A percentile compares a stretch with the other conserved stretches of the same genome.
phyloP scores from a whole-genome alignment of 805 yeast genomes.

The Saturnispora gosingensis region DNA sequence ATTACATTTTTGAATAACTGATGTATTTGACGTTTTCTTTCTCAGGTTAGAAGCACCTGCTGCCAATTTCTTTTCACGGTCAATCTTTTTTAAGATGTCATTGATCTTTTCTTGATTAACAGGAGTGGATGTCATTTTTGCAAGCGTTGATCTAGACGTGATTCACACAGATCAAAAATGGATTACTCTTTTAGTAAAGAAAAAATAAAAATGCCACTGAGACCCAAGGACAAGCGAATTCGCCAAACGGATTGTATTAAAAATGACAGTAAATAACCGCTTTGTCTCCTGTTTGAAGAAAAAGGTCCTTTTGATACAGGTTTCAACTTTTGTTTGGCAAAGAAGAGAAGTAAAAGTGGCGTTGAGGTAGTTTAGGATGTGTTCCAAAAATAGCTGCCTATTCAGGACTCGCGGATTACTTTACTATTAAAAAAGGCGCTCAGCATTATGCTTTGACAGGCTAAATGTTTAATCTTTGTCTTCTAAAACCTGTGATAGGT shows the following conservation, averaged over 20 bases:
- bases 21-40: constrained; percentile 66
- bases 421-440: neutral
- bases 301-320: neutral
- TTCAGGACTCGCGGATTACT: neutral
- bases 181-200: neutral
- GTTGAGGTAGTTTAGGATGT: neutral
- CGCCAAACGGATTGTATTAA: neutral
- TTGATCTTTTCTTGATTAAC: constrained; percentile 29
- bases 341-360: neutral
- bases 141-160: neutral
- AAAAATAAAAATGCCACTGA: neutral
- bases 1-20: constrained; percentile 85
- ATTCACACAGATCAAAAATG: neutral
- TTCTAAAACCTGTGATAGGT: neutral
- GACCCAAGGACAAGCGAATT: neutral
- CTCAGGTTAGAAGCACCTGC: constrained; percentile 79
- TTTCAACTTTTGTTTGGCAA: neutral
- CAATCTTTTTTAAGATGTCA: constrained; percentile 79
- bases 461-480: neutral
- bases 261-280: neutral
- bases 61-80: constrained; percentile 78
- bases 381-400: neutral
- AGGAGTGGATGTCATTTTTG: constrained; percentile 21
- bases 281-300: neutral
- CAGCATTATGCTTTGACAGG: neutral